phyloP scores from a whole-genome alignment of 176 grass and related monocot genomes.

The Elymus sibiricus region DNA sequence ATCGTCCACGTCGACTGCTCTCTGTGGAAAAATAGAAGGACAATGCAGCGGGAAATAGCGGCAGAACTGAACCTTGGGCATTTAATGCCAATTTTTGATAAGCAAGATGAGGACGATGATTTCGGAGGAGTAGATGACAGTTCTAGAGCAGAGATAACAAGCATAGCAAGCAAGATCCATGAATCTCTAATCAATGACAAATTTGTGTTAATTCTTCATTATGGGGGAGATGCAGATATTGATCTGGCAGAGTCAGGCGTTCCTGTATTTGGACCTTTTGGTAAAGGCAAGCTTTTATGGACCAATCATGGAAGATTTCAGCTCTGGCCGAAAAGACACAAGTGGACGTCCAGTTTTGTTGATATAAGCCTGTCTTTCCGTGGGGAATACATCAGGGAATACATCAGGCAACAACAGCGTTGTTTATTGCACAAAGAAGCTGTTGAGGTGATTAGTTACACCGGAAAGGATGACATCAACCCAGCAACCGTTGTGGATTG shows the following conservation, averaged over 20 bases:
- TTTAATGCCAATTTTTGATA: background rate
- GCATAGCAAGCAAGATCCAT: background rate
- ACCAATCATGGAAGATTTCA: background rate
- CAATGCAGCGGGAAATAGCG: background rate
- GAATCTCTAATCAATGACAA: background rate
- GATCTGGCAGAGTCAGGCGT: background rate
- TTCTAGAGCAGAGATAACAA: background rate
- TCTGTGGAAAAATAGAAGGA: slow-evolving; percentile 20
- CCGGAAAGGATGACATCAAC: background rate
- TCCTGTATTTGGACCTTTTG: background rate
- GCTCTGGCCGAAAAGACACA: fast-evolving
- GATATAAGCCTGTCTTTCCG: too few species aligned
- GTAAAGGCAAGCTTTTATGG: background rate
- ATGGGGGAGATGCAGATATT: background rate
- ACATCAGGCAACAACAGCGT: background rate
- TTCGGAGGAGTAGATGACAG: background rate
- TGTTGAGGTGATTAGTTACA: background rate
- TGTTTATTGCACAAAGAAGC: background rate
- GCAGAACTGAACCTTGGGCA: background rate
- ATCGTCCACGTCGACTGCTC: background rate
- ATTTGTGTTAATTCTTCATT: background rate
- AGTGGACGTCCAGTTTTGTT: too few species aligned
- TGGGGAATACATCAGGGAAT: background rate
- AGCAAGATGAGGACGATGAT: background rate
- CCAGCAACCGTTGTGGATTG: background rate